phyloP scores from a whole-genome alignment of 192 early-diverging fungal species.

The Podila verticillata region DNA sequence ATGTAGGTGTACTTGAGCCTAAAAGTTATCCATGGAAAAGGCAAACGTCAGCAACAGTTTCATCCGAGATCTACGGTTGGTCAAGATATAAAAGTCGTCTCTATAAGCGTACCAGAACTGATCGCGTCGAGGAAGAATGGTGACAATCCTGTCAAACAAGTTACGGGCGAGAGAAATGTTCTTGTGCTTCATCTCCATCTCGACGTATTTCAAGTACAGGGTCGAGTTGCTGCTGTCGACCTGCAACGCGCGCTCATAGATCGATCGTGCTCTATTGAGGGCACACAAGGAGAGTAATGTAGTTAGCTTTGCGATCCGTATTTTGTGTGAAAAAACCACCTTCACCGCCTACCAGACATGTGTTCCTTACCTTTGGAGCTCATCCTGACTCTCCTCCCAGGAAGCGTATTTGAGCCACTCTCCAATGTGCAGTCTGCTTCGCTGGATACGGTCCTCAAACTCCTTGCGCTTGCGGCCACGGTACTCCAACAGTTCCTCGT shows the following conservation, averaged over 20 bases:
- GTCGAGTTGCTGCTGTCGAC: slow-evolving; percentile 88
- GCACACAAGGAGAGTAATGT: background rate
- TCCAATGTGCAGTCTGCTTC: slow-evolving; percentile 86
- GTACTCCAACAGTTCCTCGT: slow-evolving; percentile 94
- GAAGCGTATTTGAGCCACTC: slow-evolving; percentile 96
- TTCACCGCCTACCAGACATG: too few species aligned
- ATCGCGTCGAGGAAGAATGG: slow-evolving; percentile 83
- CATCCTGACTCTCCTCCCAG: slow-evolving; percentile 94
- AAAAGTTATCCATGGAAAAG: background rate
- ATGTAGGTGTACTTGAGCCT: slow-evolving; percentile 97
- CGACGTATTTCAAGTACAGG: slow-evolving; percentile 92
- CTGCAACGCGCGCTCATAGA: slow-evolving; percentile 95
- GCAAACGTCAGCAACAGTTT: background rate
- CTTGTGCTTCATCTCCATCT: slow-evolving; percentile 98
- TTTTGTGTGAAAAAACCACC: too few species aligned
- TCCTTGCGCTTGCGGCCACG: slow-evolving; percentile 89
- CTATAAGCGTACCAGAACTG: slow-evolving; percentile 72
- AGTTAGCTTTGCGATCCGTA: too few species aligned
- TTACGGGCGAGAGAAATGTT: slow-evolving; percentile 95
- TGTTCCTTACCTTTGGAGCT: slow-evolving; percentile 73
- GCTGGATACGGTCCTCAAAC: slow-evolving; percentile 91
- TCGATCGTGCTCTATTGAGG: slow-evolving; percentile 73
- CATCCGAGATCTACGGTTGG: too few species aligned
- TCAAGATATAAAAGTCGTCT: background rate
- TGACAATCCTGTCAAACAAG: slow-evolving; percentile 91